Percentiles rank a stretch among this genome's conserved stretches.
Evolutionary conservation across 306 rosid species (phyloP).

Genomic region (Sophora flavescens): DNA sequence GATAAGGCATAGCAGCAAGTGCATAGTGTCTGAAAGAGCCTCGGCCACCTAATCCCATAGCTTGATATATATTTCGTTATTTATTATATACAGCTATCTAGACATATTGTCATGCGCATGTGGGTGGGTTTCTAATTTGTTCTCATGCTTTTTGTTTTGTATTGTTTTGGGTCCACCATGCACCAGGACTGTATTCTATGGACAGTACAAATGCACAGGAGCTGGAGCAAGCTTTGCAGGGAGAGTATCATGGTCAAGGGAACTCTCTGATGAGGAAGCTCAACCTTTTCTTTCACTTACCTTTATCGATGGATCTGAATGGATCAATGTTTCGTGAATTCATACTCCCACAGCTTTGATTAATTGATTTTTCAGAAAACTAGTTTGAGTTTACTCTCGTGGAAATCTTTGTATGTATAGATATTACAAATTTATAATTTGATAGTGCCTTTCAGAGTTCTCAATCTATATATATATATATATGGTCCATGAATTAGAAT

Average conservation of each 20-base stretch:
- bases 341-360: not conserved
- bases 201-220: slow-evolving; percentile 96
- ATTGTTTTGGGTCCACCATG: not conserved
- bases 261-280: slow-evolving; percentile 91
- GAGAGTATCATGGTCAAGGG: slow-evolving; percentile 95
- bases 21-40: slow-evolving; percentile 22
- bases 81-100: slow-evolving; percentile 30
- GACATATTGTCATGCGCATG: slow-evolving; percentile 41
- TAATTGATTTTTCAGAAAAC: not conserved
- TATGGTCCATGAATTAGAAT: not conserved
- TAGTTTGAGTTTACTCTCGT: not conserved
- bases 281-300: slow-evolving; percentile 84
- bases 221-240: slow-evolving; percentile 87
- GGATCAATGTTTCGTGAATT: slow-evolving; percentile 64
- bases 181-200: slow-evolving; percentile 94
- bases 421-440: slow-evolving; percentile 17
- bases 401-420: slow-evolving; percentile 11
- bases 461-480: not conserved
- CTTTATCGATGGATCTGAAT: slow-evolving; percentile 90
- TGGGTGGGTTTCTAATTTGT: slow-evolving; percentile 30
- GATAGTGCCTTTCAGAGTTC: not conserved
- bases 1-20: slow-evolving; percentile 34
- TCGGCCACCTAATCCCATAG: slow-evolving; percentile 40
- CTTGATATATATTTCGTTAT: not conserved
- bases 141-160: not conserved